These are phyloP conservation scores for Zelopaecilomyces penicillatus DNA, from an alignment of 2,329 filamentous ascomycete species.

Conservation along the genomic window DNA sequence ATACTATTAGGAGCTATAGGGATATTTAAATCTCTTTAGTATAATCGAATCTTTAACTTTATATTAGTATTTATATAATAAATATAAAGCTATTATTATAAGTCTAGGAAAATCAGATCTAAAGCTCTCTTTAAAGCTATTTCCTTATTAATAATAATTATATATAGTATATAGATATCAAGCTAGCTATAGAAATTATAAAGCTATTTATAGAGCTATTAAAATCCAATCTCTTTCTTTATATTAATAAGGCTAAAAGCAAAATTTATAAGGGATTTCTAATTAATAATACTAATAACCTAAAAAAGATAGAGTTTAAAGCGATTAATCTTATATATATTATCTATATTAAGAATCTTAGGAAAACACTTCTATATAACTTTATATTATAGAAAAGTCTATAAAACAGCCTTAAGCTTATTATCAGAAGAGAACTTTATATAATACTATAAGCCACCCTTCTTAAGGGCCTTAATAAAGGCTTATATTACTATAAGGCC, in stretches of 20 bases:
- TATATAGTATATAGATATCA: background rate
- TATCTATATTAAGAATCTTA: too few species aligned
- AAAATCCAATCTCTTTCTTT: too few species aligned
- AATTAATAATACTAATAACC: background rate
- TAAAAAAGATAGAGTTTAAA: background rate
- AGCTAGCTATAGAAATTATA: background rate
- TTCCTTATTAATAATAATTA: background rate
- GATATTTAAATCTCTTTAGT: background rate
- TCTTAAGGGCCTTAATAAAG: too few species aligned
- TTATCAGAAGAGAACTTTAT: background rate
- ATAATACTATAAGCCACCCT: background rate
- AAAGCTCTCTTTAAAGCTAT: too few species aligned
- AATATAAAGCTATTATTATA: too few species aligned
- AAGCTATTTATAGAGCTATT: too few species aligned
- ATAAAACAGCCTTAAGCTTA: too few species aligned
- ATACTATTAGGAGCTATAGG: background rate
- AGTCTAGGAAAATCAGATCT: too few species aligned
- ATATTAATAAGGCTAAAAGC: too few species aligned
- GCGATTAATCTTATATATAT: constrained; percentile 3
- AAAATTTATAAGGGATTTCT: too few species aligned
- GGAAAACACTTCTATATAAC: background rate
- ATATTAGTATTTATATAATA: too few species aligned
- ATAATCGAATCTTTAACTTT: background rate
- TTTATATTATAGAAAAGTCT: background rate
- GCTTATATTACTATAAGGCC: too few species aligned